Evolutionary conservation across 352 stramenopile species (phyloP).

Genomic region (Pythium monospermum): DNA sequence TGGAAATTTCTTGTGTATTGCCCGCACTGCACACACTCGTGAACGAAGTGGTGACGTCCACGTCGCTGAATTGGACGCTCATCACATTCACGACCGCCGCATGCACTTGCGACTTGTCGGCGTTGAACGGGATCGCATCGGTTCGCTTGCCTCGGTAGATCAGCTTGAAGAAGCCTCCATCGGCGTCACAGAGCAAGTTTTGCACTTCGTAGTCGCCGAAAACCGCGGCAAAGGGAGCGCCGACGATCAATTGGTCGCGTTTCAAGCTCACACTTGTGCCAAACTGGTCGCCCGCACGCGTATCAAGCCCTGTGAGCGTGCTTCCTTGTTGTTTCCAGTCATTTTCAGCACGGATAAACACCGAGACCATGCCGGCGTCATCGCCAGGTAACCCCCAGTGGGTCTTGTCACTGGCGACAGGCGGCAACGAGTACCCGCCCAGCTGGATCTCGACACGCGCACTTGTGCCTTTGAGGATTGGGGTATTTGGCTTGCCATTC

Average conservation of each 20-base stretch:
- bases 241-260: slow-evolving; percentile 45
- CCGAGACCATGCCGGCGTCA: slow-evolving; percentile 47
- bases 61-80: slow-evolving; percentile 42
- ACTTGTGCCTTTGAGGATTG: slow-evolving; percentile 49
- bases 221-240: slow-evolving; percentile 54
- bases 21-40: slow-evolving; percentile 36
- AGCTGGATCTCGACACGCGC: slow-evolving; percentile 45
- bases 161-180: slow-evolving; percentile 62
- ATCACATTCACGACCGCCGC: slow-evolving; percentile 49
- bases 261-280: slow-evolving; percentile 65
- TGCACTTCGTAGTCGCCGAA: slow-evolving; percentile 75
- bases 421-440: slow-evolving; percentile 40
- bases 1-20: slow-evolving; percentile 36
- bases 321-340: slow-evolving; percentile 74
- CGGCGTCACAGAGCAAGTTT: slow-evolving; percentile 66
- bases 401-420: slow-evolving; percentile 27
- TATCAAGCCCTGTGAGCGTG: slow-evolving; percentile 50
- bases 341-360: slow-evolving; percentile 65
- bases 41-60: slow-evolving; percentile 53
- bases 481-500: slow-evolving; percentile 19
- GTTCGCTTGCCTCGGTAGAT: slow-evolving; percentile 56
- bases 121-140: slow-evolving; percentile 54
- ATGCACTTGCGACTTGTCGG: slow-evolving; percentile 39
- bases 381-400: slow-evolving; percentile 53
- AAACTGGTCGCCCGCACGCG: slow-evolving; percentile 61